Percentiles rank a stretch among this genome's conserved stretches.
Conservation (phyloP, 2,329 filamentous ascomycete species). For the Huntiella bhutanensis region DNA sequence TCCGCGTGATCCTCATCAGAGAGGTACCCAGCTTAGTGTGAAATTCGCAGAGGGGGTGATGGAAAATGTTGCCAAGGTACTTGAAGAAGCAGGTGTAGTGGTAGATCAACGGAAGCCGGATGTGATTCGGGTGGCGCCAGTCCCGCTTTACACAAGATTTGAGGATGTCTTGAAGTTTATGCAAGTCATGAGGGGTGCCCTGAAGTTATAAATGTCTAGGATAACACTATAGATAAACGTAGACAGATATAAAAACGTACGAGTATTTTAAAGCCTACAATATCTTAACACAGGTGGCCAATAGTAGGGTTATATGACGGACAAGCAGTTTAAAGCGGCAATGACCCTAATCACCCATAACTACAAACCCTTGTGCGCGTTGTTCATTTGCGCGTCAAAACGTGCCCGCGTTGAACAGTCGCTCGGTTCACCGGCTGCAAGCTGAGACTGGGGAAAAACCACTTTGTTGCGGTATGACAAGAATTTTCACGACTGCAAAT, state of each 20-base stretch:
- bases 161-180: conserved; percentile 43
- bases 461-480: too few relatives aligned
- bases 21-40: conserved; percentile 66
- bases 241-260: neutral
- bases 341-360: too few relatives aligned
- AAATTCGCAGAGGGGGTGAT: conserved; percentile 48
- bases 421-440: too few relatives aligned
- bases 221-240: neutral
- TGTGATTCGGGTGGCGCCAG: conserved; percentile 67
- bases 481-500: too few relatives aligned
- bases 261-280: too few relatives aligned
- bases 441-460: too few relatives aligned
- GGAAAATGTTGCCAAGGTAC: conserved; percentile 41
- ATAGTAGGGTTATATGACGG: too few relatives aligned
- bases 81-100: conserved; percentile 53
- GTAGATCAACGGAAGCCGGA: conserved; percentile 72
- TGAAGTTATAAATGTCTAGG: conserved; percentile 11
- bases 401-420: too few relatives aligned
- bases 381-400: too few relatives aligned
- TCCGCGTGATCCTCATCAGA: conserved; percentile 43
- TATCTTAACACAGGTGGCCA: too few relatives aligned
- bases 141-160: conserved; percentile 69
- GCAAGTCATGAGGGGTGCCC: conserved; percentile 21
- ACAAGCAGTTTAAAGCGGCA: too few relatives aligned
- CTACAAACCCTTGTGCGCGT: too few relatives aligned